Conservation (phyloP, 2,329 filamentous ascomycete species). For the Nannizzia gypsea region DNA sequence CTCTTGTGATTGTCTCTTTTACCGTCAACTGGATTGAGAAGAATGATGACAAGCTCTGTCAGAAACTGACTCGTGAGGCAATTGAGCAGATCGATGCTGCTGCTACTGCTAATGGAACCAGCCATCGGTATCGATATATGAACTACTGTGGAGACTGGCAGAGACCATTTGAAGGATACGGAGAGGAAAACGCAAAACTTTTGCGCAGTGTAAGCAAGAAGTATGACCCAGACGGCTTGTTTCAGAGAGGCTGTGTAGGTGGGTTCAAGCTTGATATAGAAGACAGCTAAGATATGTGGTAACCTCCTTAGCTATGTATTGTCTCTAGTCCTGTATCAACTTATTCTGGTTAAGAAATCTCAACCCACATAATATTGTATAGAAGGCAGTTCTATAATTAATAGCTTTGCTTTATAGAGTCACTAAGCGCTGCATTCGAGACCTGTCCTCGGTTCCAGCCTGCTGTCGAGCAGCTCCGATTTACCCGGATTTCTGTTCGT, state of each 20-base stretch:
- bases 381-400: too few relatives aligned
- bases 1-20: slow-evolving; percentile 25
- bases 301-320: too few relatives aligned
- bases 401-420: too few relatives aligned
- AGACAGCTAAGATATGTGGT: not conserved
- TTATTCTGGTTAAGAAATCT: too few relatives aligned
- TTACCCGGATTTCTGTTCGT: too few relatives aligned
- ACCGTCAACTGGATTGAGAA: slow-evolving; percentile 24
- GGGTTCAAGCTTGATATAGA: slow-evolving; percentile 9
- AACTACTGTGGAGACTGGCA: slow-evolving; percentile 24
- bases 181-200: slow-evolving; percentile 20
- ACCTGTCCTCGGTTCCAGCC: too few relatives aligned
- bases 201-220: slow-evolving; percentile 6
- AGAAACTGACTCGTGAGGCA: slow-evolving; percentile 17
- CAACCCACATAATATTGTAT: too few relatives aligned
- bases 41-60: slow-evolving; percentile 21
- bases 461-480: too few relatives aligned
- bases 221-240: slow-evolving; percentile 14
- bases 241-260: slow-evolving; percentile 4
- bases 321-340: too few relatives aligned
- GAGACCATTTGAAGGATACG: slow-evolving; percentile 22
- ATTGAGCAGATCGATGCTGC: slow-evolving; percentile 25
- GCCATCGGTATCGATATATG: slow-evolving; percentile 19
- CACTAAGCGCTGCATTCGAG: too few relatives aligned
- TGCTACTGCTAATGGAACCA: slow-evolving; percentile 18